These are phyloP conservation scores for Aphanomyces cochlioides DNA, from an alignment of 352 stramenopile species.

Conservation along the genomic window DNA sequence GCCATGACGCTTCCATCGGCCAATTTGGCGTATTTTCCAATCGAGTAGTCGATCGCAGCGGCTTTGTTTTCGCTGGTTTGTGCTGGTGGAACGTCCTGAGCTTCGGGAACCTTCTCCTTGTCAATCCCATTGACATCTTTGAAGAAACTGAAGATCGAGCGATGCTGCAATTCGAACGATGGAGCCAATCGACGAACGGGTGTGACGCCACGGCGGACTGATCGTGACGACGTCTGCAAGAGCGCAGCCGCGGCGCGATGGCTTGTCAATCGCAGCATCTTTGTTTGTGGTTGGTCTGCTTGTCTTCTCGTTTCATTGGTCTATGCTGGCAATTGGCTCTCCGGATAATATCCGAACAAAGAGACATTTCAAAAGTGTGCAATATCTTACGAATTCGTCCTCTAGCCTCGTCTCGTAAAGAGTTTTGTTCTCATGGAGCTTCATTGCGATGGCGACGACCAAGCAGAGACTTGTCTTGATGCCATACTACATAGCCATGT, in stretches of 20 bases:
- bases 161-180: background rate
- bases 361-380: too few species aligned
- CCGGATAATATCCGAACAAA: background rate
- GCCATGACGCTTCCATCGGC: constrained; percentile 83
- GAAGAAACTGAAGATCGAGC: too few species aligned
- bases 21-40: constrained; percentile 78
- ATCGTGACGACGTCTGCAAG: background rate
- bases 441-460: too few species aligned
- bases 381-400: too few species aligned
- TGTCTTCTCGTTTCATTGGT: background rate
- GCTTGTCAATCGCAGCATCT: constrained; percentile 13
- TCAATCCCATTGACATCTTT: too few species aligned
- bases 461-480: too few species aligned
- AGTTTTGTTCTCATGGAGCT: too few species aligned
- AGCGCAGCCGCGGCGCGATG: background rate
- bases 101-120: too few species aligned
- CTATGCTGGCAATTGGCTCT: background rate
- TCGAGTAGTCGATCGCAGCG: constrained; percentile 50
- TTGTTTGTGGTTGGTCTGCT: constrained; percentile 14
- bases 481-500: too few species aligned
- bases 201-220: background rate
- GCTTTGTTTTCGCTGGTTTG: background rate
- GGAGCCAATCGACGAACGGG: background rate
- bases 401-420: too few species aligned
- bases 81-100: too few species aligned